Evolutionary conservation across 2,329 filamentous ascomycete genomes (phyloP), one percentile per base, ranked within the genome.

Genomic region (Ceratocystis cacaofunesta): DNA sequence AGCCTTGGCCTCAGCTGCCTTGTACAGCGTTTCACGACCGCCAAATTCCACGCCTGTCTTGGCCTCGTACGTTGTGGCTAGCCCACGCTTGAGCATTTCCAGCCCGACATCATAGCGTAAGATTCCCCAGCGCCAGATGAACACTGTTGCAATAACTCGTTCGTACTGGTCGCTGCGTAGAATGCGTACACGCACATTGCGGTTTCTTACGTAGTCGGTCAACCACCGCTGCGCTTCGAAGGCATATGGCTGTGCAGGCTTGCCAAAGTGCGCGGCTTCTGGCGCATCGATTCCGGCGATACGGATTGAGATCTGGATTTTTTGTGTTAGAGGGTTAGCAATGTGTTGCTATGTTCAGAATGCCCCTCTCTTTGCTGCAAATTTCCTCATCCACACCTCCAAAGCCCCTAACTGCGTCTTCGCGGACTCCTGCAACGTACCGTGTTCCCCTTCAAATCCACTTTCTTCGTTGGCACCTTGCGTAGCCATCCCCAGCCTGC

Each of bases 401-500:
- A 25, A n/a, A 12, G 4, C 19, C 12, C 25, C 15, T 10, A 6
- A 17, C 25, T 32, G 17, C 32, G 2, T 32, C 5, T 17, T 58
- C 22, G 10, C 1, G 7, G 43, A 32, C 44, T 19, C 8, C 55
- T 32, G 28, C 17, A 36, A 75, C 81, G 60, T 79, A 95, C 90
- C 67, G 92, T 96, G 69, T 87, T 85, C 67, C 87, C 85, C 72
- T 83, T 89, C 68, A 96, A 76, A 36, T 85, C 82, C 66, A 86
- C 83, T 72, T 82, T 87, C 66, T 81, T 83, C 12, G 77, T 80
- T 0, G 91, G 92, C 5, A 96, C 81, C 67, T 76, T 85, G 71
- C 90, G 86, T 69, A 94, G 72, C 90, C 90, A 95, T n/a, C 88
- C 91, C 94, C 94, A 99, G 64, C 94, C 94, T 10, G 87, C 82